phyloP scores from a whole-genome alignment of 148 eudicot species.

The Tetragonia tetragonoides region DNA sequence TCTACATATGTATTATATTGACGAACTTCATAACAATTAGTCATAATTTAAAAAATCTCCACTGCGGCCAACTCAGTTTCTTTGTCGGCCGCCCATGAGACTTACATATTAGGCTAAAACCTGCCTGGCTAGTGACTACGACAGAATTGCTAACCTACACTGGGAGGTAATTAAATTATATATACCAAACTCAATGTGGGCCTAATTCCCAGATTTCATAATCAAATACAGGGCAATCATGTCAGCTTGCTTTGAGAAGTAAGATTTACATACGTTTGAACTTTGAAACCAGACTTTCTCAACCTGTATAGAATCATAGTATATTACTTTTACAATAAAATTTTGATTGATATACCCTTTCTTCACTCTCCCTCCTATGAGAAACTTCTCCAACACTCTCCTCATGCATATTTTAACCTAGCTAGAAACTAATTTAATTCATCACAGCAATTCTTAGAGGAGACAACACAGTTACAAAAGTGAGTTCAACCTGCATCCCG shows the following conservation, averaged over 20 bases:
- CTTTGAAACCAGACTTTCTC: not conserved
- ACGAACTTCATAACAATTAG: slow-evolving; percentile 19
- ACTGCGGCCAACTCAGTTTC: slow-evolving; percentile 23
- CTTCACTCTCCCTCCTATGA: no score
- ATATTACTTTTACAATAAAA: not conserved
- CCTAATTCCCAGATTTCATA: slow-evolving; percentile 5
- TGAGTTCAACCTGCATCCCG: not conserved
- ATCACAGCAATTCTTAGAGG: not conserved
- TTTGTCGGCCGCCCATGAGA: slow-evolving; percentile 29
- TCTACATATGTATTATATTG: slow-evolving; percentile 10
- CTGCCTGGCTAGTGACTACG: slow-evolving; percentile 7
- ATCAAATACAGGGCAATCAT: slow-evolving; percentile 9
- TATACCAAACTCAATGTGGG: not conserved
- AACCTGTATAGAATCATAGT: not conserved
- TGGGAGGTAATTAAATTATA: slow-evolving; percentile 3
- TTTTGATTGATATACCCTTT: not conserved
- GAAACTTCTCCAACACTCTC: no score
- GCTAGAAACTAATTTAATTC: not conserved
- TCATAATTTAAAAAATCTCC: slow-evolving; percentile 14
- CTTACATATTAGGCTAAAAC: slow-evolving; percentile 13
- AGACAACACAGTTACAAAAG: not conserved
- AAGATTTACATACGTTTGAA: not conserved
- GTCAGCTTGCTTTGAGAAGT: not conserved
- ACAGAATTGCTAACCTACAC: slow-evolving; percentile 17
- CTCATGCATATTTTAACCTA: no score